phyloP scores from a whole-genome alignment of 2,329 filamentous ascomycete species.

The Xylariomycetidae sp. region DNA sequence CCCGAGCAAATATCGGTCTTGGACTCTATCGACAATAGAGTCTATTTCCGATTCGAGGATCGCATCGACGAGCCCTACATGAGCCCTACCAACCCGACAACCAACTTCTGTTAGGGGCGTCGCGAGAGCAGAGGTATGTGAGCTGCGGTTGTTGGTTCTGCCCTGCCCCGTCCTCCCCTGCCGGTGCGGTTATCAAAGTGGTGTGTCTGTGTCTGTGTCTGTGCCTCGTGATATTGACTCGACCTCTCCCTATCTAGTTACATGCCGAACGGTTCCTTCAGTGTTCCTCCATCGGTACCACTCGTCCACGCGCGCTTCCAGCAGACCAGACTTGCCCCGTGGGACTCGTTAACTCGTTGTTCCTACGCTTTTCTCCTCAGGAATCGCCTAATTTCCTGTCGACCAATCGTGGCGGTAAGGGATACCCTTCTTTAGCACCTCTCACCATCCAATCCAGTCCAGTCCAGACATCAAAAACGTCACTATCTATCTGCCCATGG shows the following conservation, averaged over 20 bases:
- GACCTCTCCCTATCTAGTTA: conserved; percentile 33
- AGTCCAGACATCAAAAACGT: too few species aligned
- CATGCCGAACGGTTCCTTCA: conserved; percentile 36
- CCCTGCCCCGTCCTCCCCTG: conserved; percentile 1
- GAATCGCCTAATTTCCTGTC: conserved; percentile 45
- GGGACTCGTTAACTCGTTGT: conserved; percentile 64
- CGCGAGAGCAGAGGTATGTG: conserved; percentile 31
- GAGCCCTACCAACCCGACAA: conserved; percentile 24
- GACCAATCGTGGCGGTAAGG: conserved; percentile 52
- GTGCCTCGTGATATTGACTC: conserved; percentile 26
- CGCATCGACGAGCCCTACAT: conserved; percentile 27
- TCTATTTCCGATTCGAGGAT: conserved; percentile 31
- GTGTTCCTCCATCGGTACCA: conserved; percentile 29
- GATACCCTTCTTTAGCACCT: conserved; percentile 24
- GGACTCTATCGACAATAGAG: conserved; percentile 23
- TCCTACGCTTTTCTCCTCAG: conserved; percentile 46
- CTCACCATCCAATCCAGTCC: too few species aligned
- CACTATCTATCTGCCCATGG: conserved; percentile 17
- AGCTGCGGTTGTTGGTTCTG: conserved; percentile 1
- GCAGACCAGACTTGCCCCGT: conserved; percentile 37
- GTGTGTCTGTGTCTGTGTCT: too few species aligned
- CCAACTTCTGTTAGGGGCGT: conserved; percentile 25
- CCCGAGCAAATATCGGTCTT: conserved; percentile 27
- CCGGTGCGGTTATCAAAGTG: background rate
- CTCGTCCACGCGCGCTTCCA: conserved; percentile 42